phyloP scores from a whole-genome alignment of 179 eudicot species.

The Kewa caespitosa region DNA sequence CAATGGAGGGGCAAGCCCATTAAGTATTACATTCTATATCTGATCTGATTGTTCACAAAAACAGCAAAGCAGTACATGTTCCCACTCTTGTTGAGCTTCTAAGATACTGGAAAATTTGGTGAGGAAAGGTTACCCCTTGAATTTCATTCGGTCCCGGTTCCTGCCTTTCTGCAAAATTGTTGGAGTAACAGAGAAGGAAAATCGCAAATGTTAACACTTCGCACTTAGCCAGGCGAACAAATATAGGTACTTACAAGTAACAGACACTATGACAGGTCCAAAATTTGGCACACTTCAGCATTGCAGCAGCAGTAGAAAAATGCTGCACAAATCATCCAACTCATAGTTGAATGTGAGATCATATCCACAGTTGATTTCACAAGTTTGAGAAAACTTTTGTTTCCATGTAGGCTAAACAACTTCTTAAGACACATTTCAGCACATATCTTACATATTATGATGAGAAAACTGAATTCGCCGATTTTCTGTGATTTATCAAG shows the following conservation, averaged over 20 bases:
- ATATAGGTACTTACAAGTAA: no score
- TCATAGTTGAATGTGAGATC: not conserved
- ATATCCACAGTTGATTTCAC: no score
- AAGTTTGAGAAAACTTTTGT: no score
- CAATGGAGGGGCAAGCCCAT: slow-evolving; percentile 1
- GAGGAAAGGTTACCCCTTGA: slow-evolving; percentile 15
- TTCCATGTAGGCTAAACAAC: no score
- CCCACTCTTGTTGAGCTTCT: not conserved
- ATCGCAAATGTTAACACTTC: not conserved
- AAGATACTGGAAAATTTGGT: no score
- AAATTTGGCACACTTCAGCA: not conserved
- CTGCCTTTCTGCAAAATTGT: slow-evolving; percentile 27
- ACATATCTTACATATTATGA: no score
- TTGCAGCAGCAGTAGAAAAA: not conserved
- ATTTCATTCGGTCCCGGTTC: slow-evolving; percentile 24
- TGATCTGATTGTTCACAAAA: slow-evolving; percentile 14
- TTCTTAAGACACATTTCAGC: no score
- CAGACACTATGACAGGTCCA: no score
- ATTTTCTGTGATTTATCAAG: no score
- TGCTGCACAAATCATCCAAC: not conserved
- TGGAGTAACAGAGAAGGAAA: not conserved
- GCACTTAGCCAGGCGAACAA: not conserved
- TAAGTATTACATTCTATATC: slow-evolving; percentile 14
- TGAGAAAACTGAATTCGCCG: not conserved
- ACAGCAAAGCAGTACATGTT: not conserved